A percentile compares a stretch with the other conserved stretches of the same genome.
phyloP scores from a whole-genome alignment of 495 filamentous ascomycete species.

The Penicillium daleae region DNA sequence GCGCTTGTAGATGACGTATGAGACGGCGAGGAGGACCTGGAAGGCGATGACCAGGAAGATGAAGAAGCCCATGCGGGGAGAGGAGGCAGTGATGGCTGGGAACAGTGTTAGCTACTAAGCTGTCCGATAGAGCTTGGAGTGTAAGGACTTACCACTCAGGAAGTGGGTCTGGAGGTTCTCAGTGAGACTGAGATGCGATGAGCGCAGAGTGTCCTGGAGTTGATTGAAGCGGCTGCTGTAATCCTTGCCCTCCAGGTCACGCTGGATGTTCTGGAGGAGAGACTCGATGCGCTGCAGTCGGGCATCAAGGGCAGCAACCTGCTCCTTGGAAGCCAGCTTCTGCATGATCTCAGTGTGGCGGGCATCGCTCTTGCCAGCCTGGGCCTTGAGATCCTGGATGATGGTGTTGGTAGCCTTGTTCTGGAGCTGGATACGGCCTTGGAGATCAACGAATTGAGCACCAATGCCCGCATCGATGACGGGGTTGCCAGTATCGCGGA shows the following conservation, averaged over 20 bases:
- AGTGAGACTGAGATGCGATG: constrained; percentile 69
- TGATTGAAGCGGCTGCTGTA: constrained; percentile 70
- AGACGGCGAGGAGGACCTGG: constrained; percentile 69
- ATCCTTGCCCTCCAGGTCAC: constrained; percentile 72
- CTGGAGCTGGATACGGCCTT: constrained; percentile 76
- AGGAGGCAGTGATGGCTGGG: constrained; percentile 60
- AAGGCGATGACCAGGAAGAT: constrained; percentile 75
- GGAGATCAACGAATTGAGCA: constrained; percentile 77
- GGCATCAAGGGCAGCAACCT: constrained; percentile 58
- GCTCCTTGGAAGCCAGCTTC: constrained; percentile 49
- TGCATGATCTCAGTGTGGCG: constrained; percentile 61
- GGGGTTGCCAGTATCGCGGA: constrained; percentile 37
- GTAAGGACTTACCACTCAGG: constrained; percentile 34
- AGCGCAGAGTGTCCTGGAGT: constrained; percentile 71
- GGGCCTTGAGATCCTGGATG: constrained; percentile 60
- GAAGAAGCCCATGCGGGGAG: constrained; percentile 72
- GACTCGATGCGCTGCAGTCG: constrained; percentile 63
- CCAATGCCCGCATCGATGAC: constrained; percentile 54
- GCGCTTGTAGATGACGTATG: constrained; percentile 82
- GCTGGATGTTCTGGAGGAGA: constrained; percentile 56
- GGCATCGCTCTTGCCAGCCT: constrained; percentile 55
- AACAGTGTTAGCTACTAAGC: constrained; percentile 20
- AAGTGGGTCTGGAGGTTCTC: constrained; percentile 52
- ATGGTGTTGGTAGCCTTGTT: constrained; percentile 73
- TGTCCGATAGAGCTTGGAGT: not conserved